Base-by-base conservation (phyloP, 345 rosid genomes). In the Geranium rotundifolium region DNA sequence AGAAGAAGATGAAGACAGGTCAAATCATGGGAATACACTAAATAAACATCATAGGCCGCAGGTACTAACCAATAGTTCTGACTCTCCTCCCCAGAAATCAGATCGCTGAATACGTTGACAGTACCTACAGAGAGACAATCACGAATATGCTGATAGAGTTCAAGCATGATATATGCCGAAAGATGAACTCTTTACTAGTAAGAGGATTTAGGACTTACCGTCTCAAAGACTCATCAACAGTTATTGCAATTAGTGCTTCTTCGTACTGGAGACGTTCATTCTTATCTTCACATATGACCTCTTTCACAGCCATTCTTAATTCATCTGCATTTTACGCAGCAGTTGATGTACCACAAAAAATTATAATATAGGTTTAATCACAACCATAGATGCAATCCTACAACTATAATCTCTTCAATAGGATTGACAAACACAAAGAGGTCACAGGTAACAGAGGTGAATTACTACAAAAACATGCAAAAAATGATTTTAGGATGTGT, bases 11-110 rank as follows among this genome's bases (percentile, higher is more conserved):
- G 7, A 7, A 7, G 7, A 31, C 37, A 31, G 37, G 37, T 7
- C 37, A 31, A 31, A 31, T 31, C 4, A 31, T 31, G 7, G 37
- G 37, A 31, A 2, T 31, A 7, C 3, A 31, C 37, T 31, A 31
- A 31, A 31, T 31, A 31, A 7, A 31, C 37, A 2, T 31, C 37
- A 31, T 31, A 31, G 37, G 37, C n/a, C n/a, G n/a, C n/a, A n/a
- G n/a, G n/a, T 31, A 80, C 89, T 73, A 65, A 92, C 96, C 83
- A 92, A 81, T 34, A 89, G 76, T 80, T 92, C 98, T 3, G 98
- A 85, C 69, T 91, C 95, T 46, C 98, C 98, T 60, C 98, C 98
- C 96, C 95, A 92, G 65, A 89, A 89, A 73, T 87, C 95, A 39
- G 84, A 72, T 56, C 77, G 82, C 60, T 61, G 77, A 70, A 92